These are phyloP conservation scores for Ophiognomonia clavigignenti-juglandacearum DNA, from an alignment of 2,329 filamentous ascomycete genomes.

Conservation along the genomic window DNA sequence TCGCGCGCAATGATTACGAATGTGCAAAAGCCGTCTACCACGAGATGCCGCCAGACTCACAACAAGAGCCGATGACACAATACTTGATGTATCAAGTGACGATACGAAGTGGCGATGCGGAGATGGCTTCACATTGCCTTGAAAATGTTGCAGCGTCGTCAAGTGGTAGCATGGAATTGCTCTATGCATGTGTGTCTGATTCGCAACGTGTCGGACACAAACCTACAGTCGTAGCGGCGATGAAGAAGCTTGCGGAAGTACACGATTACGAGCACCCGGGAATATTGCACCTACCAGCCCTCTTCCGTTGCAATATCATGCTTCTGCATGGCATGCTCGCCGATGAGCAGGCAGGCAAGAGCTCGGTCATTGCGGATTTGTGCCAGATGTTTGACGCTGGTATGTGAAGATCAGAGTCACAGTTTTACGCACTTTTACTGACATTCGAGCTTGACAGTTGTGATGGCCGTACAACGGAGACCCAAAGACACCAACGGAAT, in stretches of 20 bases:
- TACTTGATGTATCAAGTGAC: constrained; percentile 75
- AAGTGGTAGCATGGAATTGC: constrained; percentile 51
- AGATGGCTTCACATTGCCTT: constrained; percentile 60
- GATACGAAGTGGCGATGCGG: constrained; percentile 51
- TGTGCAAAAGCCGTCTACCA: constrained; percentile 51
- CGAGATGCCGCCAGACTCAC: constrained; percentile 52
- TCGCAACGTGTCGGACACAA: constrained; percentile 63
- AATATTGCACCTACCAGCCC: constrained; percentile 54
- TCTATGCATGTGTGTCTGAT: constrained; percentile 79
- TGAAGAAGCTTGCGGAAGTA: constrained; percentile 57
- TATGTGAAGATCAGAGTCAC: constrained; percentile 20
- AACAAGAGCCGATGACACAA: constrained; percentile 59
- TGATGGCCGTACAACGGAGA: constrained; percentile 34
- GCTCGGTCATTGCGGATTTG: constrained; percentile 39
- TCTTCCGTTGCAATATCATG: constrained; percentile 58
- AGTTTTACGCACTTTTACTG: neutral
- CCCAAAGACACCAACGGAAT: constrained; percentile 34
- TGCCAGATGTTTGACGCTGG: constrained; percentile 46
- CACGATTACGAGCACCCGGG: constrained; percentile 42
- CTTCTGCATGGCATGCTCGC: constrained; percentile 39
- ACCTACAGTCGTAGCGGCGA: constrained; percentile 49
- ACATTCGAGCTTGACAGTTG: constrained; percentile 26
- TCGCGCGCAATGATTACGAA: constrained; percentile 52
- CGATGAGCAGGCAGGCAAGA: constrained; percentile 16
- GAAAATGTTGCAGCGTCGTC: constrained; percentile 49